Conservation (phyloP, 2,329 filamentous ascomycete genomes). For the Thielaviopsis musarum region DNA sequence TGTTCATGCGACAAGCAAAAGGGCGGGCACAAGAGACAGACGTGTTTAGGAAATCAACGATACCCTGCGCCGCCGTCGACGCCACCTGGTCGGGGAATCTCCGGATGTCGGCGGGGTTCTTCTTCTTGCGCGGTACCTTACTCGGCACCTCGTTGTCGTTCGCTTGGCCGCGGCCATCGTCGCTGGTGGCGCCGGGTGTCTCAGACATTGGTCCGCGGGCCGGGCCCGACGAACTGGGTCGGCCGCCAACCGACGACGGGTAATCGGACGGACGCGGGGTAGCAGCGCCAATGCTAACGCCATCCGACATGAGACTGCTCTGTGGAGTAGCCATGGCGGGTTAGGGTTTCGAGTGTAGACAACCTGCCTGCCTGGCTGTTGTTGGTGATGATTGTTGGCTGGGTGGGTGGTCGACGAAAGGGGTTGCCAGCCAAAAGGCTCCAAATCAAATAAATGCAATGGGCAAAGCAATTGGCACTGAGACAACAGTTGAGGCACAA, state of each 20-base stretch:
- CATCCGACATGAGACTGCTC: slow-evolving; percentile 35
- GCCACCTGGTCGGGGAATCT: slow-evolving; percentile 63
- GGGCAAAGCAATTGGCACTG: not conserved
- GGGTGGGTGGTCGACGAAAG: not conserved
- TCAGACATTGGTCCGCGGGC: slow-evolving; percentile 46
- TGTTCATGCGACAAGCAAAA: not conserved
- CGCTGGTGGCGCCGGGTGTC: slow-evolving; percentile 40
- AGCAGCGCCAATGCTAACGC: slow-evolving; percentile 24
- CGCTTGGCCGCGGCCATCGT: slow-evolving; percentile 41
- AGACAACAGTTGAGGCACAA: not conserved
- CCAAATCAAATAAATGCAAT: not conserved
- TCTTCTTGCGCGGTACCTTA: slow-evolving; percentile 23
- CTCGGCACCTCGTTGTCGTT: slow-evolving; percentile 44
- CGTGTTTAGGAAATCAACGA: slow-evolving; percentile 67
- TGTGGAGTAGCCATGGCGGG: slow-evolving; percentile 9
- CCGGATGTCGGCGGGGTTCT: slow-evolving; percentile 34
- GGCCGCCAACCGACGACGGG: slow-evolving; percentile 7
- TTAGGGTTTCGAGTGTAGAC: not conserved
- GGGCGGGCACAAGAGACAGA: slow-evolving; percentile 22
- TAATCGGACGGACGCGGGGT: slow-evolving; percentile 28
- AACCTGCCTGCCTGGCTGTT: not conserved
- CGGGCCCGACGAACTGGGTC: slow-evolving; percentile 34
- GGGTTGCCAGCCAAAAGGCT: not conserved
- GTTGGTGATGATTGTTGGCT: not conserved
- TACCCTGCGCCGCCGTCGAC: slow-evolving; percentile 56